Percentiles rank a stretch among this genome's conserved stretches.
Evolutionary conservation across 495 filamentous ascomycete species (phyloP).

Genomic region (Talaromyces wortmannii): DNA sequence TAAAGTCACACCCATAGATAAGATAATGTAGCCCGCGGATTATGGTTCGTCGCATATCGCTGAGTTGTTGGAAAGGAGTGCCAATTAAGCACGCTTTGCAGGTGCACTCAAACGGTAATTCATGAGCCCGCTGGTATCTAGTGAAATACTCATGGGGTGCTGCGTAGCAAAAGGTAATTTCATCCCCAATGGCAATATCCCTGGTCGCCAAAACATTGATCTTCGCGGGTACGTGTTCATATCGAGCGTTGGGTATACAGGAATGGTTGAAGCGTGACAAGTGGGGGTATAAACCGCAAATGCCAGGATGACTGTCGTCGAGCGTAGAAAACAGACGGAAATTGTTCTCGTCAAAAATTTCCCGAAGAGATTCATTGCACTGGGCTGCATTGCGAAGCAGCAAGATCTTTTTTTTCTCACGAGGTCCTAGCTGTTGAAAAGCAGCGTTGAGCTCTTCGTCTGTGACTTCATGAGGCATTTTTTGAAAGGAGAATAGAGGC

Average conservation of each 20-base stretch:
- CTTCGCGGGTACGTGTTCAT: not conserved
- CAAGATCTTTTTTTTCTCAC: not conserved
- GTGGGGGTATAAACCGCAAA: conserved; percentile 6
- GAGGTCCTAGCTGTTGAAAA: too few species aligned
- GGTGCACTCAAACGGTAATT: not conserved
- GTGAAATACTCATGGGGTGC: not conserved
- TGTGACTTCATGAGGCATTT: not conserved
- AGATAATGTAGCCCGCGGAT: conserved; percentile 1
- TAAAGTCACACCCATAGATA: not conserved
- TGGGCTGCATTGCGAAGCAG: not conserved
- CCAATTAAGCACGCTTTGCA: not conserved
- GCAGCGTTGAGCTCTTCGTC: not conserved
- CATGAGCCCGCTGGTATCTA: not conserved
- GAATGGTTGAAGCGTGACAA: conserved; percentile 16
- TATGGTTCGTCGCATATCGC: not conserved
- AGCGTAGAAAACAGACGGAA: not conserved
- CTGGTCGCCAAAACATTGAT: conserved; percentile 5
- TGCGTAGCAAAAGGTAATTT: conserved; percentile 8
- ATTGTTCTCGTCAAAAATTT: not conserved
- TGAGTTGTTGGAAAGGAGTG: not conserved
- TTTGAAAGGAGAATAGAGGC: not conserved
- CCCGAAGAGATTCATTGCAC: too few species aligned
- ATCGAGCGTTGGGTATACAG: conserved; percentile 7
- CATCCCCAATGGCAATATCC: conserved; percentile 11
- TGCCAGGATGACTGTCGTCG: not conserved